These are phyloP conservation scores for Avicennia marina DNA, from an alignment of 257 asterid species.

Conservation along the genomic window DNA sequence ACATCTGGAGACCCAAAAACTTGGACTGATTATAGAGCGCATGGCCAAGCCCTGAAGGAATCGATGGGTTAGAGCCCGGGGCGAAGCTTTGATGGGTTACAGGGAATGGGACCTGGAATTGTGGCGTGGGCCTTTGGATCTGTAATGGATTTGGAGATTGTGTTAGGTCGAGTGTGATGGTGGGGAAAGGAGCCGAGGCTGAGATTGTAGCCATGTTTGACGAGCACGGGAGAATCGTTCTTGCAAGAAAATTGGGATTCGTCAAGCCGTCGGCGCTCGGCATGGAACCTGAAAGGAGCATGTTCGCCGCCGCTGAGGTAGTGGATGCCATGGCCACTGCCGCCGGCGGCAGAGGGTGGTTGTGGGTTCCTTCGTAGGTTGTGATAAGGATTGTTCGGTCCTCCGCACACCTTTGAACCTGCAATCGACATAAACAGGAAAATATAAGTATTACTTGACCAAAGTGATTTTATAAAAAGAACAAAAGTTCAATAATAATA, in stretches of 20 bases:
- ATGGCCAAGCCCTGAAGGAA: constrained; percentile 52
- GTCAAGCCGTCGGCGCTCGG: constrained; percentile 79
- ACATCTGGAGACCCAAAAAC: constrained; percentile 75
- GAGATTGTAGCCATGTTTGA: constrained; percentile 91
- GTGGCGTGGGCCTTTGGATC: constrained; percentile 31
- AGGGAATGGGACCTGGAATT: constrained; percentile 41
- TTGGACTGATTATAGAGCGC: constrained; percentile 63
- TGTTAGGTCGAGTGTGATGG: constrained; percentile 88
- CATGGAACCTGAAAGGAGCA: constrained; percentile 92
- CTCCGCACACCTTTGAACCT: constrained; percentile 97
- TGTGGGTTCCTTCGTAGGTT: constrained; percentile 89
- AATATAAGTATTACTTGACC: too few species aligned
- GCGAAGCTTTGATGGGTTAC: constrained; percentile 25
- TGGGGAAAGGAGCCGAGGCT: constrained; percentile 95
- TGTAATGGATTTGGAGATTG: constrained; percentile 42
- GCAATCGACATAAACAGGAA: not conserved
- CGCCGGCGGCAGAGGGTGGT: constrained; percentile 93
- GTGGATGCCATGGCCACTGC: constrained; percentile 99
- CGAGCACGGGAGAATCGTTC: constrained; percentile 69
- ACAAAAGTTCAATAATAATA: too few species aligned
- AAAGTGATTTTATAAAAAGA: too few species aligned
- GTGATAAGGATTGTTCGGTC: constrained; percentile 70
- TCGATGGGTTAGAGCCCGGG: constrained; percentile 19
- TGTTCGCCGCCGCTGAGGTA: constrained; percentile 87
- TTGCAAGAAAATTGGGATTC: constrained; percentile 70